Conservation (phyloP, 176 grass and related monocot genomes). For the bread wheat (Triticum aestivum) region IWGSC_CS_RefSeq_v2.1 NC_057797.1:13165726-13166225, state of each 20-base stretch:
- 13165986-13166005: constrained; percentile 39
- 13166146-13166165: background rate
- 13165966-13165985: constrained; percentile 23
- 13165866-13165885: constrained; percentile 43
- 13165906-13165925: constrained; percentile 60
- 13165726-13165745: background rate
- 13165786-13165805: constrained; percentile 21
- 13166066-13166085: constrained; percentile 5
- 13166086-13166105: constrained; percentile 11
- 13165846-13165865: constrained; percentile 11
- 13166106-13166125: constrained; percentile 70
- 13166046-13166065: constrained; percentile 29
- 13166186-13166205: constrained; percentile 10
- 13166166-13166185: background rate
- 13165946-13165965: constrained; percentile 48
- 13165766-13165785: constrained; percentile 24
- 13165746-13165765: background rate
- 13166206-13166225: constrained; percentile 58
- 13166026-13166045: constrained; percentile 63
- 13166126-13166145: constrained; percentile 72
- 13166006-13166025: constrained; percentile 65
- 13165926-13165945: constrained; percentile 54
- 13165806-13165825: background rate
- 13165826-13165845: background rate
- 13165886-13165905: constrained; percentile 64